These are phyloP conservation scores for Pseudogymnoascus verrucosus DNA, from an alignment of 2,329 filamentous ascomycete species.

Conservation along the genomic window DNA sequence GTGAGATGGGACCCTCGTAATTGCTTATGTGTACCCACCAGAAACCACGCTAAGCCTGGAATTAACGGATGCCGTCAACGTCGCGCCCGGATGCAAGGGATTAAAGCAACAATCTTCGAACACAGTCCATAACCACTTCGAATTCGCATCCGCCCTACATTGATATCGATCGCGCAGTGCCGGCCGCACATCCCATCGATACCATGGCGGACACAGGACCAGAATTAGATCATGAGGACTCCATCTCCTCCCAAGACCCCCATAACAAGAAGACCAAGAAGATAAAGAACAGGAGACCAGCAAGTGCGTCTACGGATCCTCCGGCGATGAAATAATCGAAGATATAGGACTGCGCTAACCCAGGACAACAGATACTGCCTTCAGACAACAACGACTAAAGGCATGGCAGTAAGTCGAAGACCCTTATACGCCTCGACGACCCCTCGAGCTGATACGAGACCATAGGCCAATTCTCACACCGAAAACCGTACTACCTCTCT, in stretches of 20 bases:
- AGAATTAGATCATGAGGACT: slow-evolving; percentile 33
- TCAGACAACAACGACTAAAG: slow-evolving; percentile 92
- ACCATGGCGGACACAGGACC: slow-evolving; percentile 25
- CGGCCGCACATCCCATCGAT: not conserved
- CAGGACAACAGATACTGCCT: slow-evolving; percentile 69
- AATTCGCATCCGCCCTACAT: not conserved
- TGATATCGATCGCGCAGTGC: slow-evolving; percentile 5
- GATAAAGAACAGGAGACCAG: slow-evolving; percentile 84
- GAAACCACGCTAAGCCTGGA: slow-evolving; percentile 11
- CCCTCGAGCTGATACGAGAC: not conserved
- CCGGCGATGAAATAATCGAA: slow-evolving; percentile 14
- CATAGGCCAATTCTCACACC: slow-evolving; percentile 84
- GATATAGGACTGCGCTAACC: slow-evolving; percentile 16
- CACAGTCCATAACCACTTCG: not conserved
- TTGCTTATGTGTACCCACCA: slow-evolving; percentile 1
- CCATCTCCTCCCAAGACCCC: slow-evolving; percentile 47
- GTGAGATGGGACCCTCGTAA: slow-evolving; percentile 2
- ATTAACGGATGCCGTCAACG: slow-evolving; percentile 9
- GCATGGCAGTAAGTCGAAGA: slow-evolving; percentile 78
- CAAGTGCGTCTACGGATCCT: slow-evolving; percentile 52
- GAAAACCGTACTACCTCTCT: slow-evolving; percentile 84
- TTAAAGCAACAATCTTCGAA: slow-evolving; percentile 3
- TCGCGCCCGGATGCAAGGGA: slow-evolving; percentile 3
- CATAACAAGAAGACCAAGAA: slow-evolving; percentile 57
- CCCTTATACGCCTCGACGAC: not conserved